Evolutionary conservation across 805 yeast species (phyloP), one percentile per base, ranked within the genome.

Genomic region (Ascoidea asiatica): DNA sequence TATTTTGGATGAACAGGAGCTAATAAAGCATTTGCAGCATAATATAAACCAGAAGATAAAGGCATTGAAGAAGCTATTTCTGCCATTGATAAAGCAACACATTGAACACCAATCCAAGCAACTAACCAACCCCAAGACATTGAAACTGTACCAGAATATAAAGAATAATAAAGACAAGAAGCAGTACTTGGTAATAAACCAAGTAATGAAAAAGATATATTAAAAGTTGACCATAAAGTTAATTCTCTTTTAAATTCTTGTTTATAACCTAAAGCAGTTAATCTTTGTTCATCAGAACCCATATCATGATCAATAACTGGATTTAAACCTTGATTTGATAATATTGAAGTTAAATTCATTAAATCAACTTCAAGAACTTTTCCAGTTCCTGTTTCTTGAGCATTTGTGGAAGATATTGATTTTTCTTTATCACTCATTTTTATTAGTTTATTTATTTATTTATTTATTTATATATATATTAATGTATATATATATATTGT

Each of bases 11-110:
- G 83, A 3, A 83, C 72, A 49, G 75, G 2, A 11, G 35, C 8
- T 29, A 29, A 15, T 29, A 29, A 35, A 18, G 18, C 50, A n/a
- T 76, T 69, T 1, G 79, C 79, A 47, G 86, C 83, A 52, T 79
- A 80, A 42, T 81, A 82, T 6, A 81, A 69, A 40, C 86, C 86
- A 21, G 82, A 75, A 8, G 80, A 67, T 5, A 82, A 78, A 37
- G 87, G 87, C 62, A 74, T 75, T 5, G 82, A 77, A 21, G 76
- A 67, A 11, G 81, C 72, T 29, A 79, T 65, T 55, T 80, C 86
- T 0, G 83, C 82, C 72, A 80, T 65, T 18, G 79, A 69, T 39
- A 69, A 62, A 11, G 81, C 81, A 40, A 79, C 83, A 4, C 70
- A 65, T 43, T 72, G 63, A 44, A 80, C 69, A 37, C 79, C 75